phyloP scores from a whole-genome alignment of 108 stramenopile genomes.

The Nitzschia sp. region DNA sequence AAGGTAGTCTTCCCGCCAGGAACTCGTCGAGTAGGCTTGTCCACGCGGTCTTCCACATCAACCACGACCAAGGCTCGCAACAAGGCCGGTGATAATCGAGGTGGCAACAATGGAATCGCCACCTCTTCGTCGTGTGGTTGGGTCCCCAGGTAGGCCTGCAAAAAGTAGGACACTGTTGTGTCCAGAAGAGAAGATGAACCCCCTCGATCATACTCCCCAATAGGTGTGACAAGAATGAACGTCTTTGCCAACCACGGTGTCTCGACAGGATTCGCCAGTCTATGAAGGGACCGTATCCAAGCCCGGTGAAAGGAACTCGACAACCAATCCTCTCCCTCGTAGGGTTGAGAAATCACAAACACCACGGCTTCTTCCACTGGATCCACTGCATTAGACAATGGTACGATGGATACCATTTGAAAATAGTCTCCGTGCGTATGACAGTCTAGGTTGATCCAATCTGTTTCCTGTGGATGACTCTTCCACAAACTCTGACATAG shows the following conservation, averaged over 20 bases:
- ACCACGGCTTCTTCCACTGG: slow-evolving; percentile 73
- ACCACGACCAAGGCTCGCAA: slow-evolving; percentile 70
- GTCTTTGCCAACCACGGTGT: slow-evolving; percentile 81
- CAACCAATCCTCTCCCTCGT: slow-evolving; percentile 39
- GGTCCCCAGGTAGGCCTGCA: slow-evolving; percentile 44
- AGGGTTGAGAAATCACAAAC: slow-evolving; percentile 51
- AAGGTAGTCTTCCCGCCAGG: slow-evolving; percentile 5
- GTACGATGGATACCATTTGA: slow-evolving; percentile 51
- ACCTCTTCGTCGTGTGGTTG: neutral
- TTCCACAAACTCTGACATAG: neutral
- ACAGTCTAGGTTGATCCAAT: slow-evolving; percentile 15
- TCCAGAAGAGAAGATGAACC: slow-evolving; percentile 14
- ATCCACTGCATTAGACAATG: slow-evolving; percentile 37
- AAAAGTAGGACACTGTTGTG: slow-evolving; percentile 38
- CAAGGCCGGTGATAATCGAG: slow-evolving; percentile 47
- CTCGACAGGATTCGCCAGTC: slow-evolving; percentile 41
- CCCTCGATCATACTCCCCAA: neutral
- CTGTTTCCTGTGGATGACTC: neutral
- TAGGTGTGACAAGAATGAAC: slow-evolving; percentile 66
- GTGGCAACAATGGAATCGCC: slow-evolving; percentile 42
- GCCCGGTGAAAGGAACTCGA: slow-evolving; percentile 49
- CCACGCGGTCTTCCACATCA: slow-evolving; percentile 28
- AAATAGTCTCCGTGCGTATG: slow-evolving; percentile 37
- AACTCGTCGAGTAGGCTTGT: neutral
- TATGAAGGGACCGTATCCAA: slow-evolving; percentile 50